Percentiles rank a stretch among this genome's conserved stretches.
Conservation (phyloP, 2,329 filamentous ascomycete genomes). For the Pleomassaria siparia region DNA sequence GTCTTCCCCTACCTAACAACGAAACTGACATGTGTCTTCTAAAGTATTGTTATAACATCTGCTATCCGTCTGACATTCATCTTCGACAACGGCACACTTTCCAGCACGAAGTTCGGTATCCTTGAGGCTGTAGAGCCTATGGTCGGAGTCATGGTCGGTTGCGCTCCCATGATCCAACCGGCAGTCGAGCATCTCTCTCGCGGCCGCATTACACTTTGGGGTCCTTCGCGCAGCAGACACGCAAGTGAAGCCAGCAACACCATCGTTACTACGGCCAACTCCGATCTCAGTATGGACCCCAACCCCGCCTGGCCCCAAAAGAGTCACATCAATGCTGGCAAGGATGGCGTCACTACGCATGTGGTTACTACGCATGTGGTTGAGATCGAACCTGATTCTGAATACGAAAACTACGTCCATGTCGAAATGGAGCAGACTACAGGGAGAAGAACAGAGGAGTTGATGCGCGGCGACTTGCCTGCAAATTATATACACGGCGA, state of each 20-base stretch:
- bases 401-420: too few species aligned
- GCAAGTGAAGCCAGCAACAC: neutral
- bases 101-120: slow-evolving; percentile 2
- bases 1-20: neutral
- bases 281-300: too few species aligned
- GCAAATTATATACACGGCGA: too few species aligned
- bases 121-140: slow-evolving; percentile 5
- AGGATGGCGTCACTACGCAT: too few species aligned
- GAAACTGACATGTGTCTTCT: neutral
- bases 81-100: neutral
- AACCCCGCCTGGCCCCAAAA: too few species aligned
- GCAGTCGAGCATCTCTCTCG: neutral
- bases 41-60: slow-evolving; percentile 6
- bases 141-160: slow-evolving; percentile 6
- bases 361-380: too few species aligned
- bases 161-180: slow-evolving; percentile 4
- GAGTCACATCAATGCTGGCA: too few species aligned
- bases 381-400: too few species aligned
- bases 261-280: neutral
- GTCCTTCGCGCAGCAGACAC: neutral
- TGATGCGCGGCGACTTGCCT: too few species aligned
- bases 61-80: slow-evolving; percentile 3
- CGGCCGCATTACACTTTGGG: slow-evolving; percentile 2
- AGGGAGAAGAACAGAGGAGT: too few species aligned
- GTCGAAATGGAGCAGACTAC: too few species aligned